These are phyloP conservation scores for Scedosporium boydii DNA, from an alignment of 2,329 filamentous ascomycete genomes.

Conservation along the genomic window DNA sequence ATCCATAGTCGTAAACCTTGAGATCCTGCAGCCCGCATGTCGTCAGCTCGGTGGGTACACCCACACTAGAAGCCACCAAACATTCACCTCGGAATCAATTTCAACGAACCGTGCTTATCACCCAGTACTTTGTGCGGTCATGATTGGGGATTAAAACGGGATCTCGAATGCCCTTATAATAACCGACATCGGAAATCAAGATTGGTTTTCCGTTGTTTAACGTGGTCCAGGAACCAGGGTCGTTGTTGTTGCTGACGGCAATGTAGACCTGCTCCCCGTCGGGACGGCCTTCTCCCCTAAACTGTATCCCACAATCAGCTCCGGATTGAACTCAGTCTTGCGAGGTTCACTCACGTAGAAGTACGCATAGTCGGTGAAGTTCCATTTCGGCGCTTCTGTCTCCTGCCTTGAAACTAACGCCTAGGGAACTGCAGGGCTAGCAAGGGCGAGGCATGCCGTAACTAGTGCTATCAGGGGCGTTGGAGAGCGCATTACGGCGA, in stretches of 20 bases:
- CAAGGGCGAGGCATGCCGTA: too few relatives aligned
- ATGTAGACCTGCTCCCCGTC: constrained; percentile 29
- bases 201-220: constrained; percentile 26
- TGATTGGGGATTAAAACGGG: constrained; percentile 30
- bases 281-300: constrained; percentile 22
- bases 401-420: too few relatives aligned
- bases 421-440: too few relatives aligned
- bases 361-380: too few relatives aligned
- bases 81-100: background rate
- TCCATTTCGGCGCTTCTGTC: too few relatives aligned
- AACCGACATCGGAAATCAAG: constrained; percentile 26
- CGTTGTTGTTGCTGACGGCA: constrained; percentile 29
- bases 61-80: background rate
- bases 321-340: too few relatives aligned
- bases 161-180: constrained; percentile 29
- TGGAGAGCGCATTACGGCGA: too few relatives aligned
- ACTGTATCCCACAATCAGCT: constrained; percentile 8
- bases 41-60: background rate
- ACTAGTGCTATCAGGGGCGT: too few relatives aligned
- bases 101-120: constrained; percentile 23
- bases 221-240: constrained; percentile 29
- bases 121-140: constrained; percentile 27
- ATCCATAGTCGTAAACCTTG: constrained; percentile 19
- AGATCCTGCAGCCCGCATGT: constrained; percentile 17
- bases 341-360: too few relatives aligned